Evolutionary conservation across 495 filamentous ascomycete species (phyloP), one percentile per base, ranked within the genome.

Genomic region (Trichoderma virens): DNA sequence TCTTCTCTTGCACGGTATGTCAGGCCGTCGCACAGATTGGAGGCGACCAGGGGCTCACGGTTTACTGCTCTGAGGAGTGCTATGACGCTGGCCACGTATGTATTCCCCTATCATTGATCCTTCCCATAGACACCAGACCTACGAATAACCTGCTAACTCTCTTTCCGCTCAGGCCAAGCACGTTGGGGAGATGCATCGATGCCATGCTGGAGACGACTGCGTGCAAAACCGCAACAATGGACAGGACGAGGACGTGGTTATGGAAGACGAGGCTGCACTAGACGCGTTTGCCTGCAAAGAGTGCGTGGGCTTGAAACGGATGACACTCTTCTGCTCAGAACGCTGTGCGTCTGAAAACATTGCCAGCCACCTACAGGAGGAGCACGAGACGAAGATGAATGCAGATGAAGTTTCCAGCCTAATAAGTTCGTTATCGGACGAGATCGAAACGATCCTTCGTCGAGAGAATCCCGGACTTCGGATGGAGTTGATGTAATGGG

Each of bases 41-140:
- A 13, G 60, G 76, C 30, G 64, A 65, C 45, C 64, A 70, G 7
- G 59, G 65, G 14, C 62, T 69, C 59, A 70, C 70, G 1, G 69
- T 79, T 35, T 84, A 77, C 65, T 84, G 81, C 70, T 79, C 75
- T 6, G 66, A 70, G 18, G 69, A 72, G 25, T 80, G 80, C 68
- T 69, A 74, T 27, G 64, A 74, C 28, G 68, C 75, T 35, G 74
- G 75, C 63, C 74, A 77, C 64, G 78, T 82, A 71, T 71, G 76
- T 74, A 30, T 20, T 63, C 13, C 7, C 41, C 18, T 18, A 4
- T 18, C 13, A 43, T 4, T 25, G n/a, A n/a, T n/a, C n/a, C n/a
- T 5, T 32, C 11, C 30, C 31, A 11, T 14, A 35, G n/a, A n/a
- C n/a, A n/a, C n/a, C n/a, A 27, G 4, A 30, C 9, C 5, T 18